Evolutionary conservation across 2,329 filamentous ascomycete species (phyloP), one percentile per base, ranked within the genome.

Genomic region (Monilinia fructigena): DNA sequence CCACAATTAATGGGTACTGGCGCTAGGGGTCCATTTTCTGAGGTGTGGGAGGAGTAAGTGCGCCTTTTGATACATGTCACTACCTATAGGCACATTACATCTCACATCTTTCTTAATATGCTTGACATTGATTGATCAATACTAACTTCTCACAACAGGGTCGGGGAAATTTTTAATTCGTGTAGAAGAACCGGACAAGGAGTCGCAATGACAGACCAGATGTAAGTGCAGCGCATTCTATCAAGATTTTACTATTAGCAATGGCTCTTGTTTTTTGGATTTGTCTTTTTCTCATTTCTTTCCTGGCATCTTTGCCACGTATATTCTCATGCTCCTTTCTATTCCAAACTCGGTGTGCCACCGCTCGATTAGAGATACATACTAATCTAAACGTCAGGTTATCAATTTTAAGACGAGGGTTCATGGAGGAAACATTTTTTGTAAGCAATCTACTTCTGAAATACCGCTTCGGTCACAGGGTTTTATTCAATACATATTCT

Each of bases 151-250:
- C 23, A 16, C 26, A 55, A 40, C 20, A 63, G 60, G 7, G 82
- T 94, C 12, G 82, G 86, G 65, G 85, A 87, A 1, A 83, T 90
- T 0, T 91, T 95, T 69, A 81, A 83, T 28, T 86, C 82, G 66
- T 91, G 89, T 1, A 84, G 84, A 76, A 78, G 82, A 40, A 89
- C 87, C 5, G 91, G 91, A 1, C 86, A 92, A 76, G 89, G 90
- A 0, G 91, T 88, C 0, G 90, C 92, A 86, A 92, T 92, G 75
- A 86, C 92, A 68, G 90, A 94, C 72, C 90, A 94, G 68, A 86
- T 86, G 63, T 61, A 48, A 52, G 58, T n/a, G 40, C 31, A 50
- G n/a, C 18, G 35, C 8, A 35, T 54, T 11, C 52, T 35, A 54
- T 35, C 28, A 54, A 54, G 8, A 54, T 35, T 35, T 18, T 10